Conservation (phyloP, 805 yeast genomes). For the Hanseniaspora clermontiae region DNA sequence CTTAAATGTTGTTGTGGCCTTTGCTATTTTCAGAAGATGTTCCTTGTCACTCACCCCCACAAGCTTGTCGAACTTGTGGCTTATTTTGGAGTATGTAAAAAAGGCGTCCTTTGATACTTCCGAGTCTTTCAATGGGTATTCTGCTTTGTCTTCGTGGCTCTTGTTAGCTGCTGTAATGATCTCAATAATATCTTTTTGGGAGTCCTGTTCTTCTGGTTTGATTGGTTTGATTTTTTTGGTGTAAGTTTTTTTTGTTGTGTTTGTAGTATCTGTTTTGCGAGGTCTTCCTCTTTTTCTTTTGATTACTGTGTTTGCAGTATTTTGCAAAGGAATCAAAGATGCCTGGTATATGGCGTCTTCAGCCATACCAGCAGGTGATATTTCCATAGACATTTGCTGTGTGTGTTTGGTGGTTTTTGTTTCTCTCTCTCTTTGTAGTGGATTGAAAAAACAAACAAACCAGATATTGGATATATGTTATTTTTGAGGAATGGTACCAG, state of each 20-base stretch:
- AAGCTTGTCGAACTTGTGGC: conserved; percentile 29
- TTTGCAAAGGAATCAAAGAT: not conserved
- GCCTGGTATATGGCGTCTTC: conserved; percentile 3
- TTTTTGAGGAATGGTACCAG: too few relatives aligned
- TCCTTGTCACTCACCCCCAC: conserved; percentile 39
- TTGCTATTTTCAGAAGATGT: conserved; percentile 32
- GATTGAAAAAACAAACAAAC: too few relatives aligned
- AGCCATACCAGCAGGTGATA: not conserved
- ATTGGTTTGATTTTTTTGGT: conserved; percentile 12
- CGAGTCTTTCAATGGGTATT: not conserved
- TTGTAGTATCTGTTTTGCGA: conserved; percentile 13
- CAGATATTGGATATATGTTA: too few relatives aligned
- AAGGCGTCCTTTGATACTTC: not conserved
- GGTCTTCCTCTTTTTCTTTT: conserved; percentile 19
- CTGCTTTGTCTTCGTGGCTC: conserved; percentile 8
- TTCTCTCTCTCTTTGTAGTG: too few relatives aligned
- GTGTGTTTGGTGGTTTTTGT: too few relatives aligned
- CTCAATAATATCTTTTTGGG: not conserved
- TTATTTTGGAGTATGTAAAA: not conserved
- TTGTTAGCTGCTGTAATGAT: not conserved
- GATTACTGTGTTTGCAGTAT: not conserved
- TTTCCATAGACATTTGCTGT: not conserved
- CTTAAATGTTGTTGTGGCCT: conserved; percentile 19
- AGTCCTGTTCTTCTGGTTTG: conserved; percentile 7
- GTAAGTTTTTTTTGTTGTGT: conserved; percentile 11